Evolutionary conservation across 768 basidiomycete genomes (phyloP).

Genomic region (Boletus bicolor): DNA sequence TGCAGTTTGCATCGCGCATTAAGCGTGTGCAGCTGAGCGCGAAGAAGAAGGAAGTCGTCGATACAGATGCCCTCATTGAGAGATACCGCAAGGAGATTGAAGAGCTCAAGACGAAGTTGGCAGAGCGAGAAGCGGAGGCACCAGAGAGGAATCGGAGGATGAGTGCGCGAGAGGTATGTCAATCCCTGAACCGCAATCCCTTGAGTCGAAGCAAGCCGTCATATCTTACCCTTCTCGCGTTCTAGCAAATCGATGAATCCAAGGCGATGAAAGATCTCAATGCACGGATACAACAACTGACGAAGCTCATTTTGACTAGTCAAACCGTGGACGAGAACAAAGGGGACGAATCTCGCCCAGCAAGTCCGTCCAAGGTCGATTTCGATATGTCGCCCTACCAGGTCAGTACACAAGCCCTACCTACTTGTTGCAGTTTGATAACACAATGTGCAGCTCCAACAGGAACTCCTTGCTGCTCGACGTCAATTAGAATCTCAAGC

Average conservation of each 20-base stretch:
- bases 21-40: constrained; percentile 87
- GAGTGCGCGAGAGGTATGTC: constrained; percentile 44
- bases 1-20: constrained; percentile 88
- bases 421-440: neutral
- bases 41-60: constrained; percentile 90
- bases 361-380: constrained; percentile 84
- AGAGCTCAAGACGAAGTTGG: constrained; percentile 71
- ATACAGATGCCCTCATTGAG: constrained; percentile 91
- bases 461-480: constrained; percentile 78
- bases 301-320: constrained; percentile 82
- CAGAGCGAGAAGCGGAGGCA: constrained; percentile 67
- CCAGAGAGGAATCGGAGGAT: constrained; percentile 40
- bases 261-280: constrained; percentile 84
- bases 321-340: constrained; percentile 71
- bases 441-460: constrained; percentile 58
- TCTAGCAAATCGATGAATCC: constrained; percentile 78
- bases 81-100: constrained; percentile 94
- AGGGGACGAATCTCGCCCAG: constrained; percentile 70
- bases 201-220: neutral
- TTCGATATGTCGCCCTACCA: constrained; percentile 89
- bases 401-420: constrained; percentile 34
- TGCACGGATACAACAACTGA: constrained; percentile 74
- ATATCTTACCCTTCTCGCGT: neutral
- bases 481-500: constrained; percentile 78
- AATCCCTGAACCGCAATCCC: neutral